Base-by-base conservation (phyloP, 495 filamentous ascomycete species). In the Xylaria curta region DNA sequence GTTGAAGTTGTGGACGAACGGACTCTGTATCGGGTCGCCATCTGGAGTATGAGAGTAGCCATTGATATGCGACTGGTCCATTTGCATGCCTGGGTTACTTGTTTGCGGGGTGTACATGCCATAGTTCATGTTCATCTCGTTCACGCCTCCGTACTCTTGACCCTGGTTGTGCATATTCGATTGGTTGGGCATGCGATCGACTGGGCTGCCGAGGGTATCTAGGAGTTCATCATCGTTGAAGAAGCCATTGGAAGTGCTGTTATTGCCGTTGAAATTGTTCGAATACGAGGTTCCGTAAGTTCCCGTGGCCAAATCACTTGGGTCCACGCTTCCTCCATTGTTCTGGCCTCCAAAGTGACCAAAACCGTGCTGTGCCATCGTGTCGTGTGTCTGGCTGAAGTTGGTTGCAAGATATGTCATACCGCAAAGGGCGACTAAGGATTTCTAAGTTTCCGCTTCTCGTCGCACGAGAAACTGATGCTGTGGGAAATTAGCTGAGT, bases 31-130 rank as follows among this genome's bases (percentile, higher is more conserved):
- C 5, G 94, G 94, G 58, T 91, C 90, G 28, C 93, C 93, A 59
- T 97, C 94, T 9, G 94, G 94, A 3, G 94, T 97, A 74, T 91
- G 91, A 36, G 94, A 97, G 79, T 89, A 97, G 42, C 92, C 89
- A 38, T 90, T 91, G 77, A 92, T 88, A 40, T 90, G 87, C 28
- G 78, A 76, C 60, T 87, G 84, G n/a, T 86, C 84, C 65, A 86
- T 81, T 5, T 76, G 82, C 67, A 86, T 38, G 13, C 73, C 76
- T 15, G 75, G 72, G 62, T 74, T 77, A 46, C 82, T 80, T 54
- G 83, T 83, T 44, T 86, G 83, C 17, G 74, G 74, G 4, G 78
- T 71, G 74, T 86, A 88, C n/a, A 86, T 81, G 59, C 79, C 82
- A 66, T 80, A 84, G 33, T 77, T 78, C 75, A 86, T 83, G 64